Evolutionary conservation across 257 asterid genomes (phyloP).

Genomic region (Scutellaria minor): DNA sequence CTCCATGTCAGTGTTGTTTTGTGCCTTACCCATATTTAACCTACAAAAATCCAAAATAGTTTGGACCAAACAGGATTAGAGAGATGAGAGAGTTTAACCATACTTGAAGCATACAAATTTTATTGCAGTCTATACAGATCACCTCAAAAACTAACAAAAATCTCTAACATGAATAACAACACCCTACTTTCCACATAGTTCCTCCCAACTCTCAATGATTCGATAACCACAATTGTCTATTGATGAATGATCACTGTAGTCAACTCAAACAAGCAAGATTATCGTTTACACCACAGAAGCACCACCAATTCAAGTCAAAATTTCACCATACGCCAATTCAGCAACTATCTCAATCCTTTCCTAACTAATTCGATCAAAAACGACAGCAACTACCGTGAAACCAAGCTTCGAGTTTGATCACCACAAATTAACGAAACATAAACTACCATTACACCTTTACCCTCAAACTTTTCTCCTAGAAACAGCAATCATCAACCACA

Average conservation of each 20-base stretch:
- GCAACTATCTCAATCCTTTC: slow-evolving; percentile 4
- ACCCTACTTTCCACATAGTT: not conserved
- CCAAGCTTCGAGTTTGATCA: slow-evolving; percentile 20
- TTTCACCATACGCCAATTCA: not conserved
- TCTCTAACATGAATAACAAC: slow-evolving; percentile 16
- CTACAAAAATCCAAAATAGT: slow-evolving; percentile 36
- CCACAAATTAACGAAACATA: slow-evolving; percentile 5
- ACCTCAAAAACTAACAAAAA: slow-evolving; percentile 14
- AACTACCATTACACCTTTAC: not conserved
- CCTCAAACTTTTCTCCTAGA: not conserved
- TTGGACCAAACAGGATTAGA: slow-evolving; percentile 3
- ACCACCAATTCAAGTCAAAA: slow-evolving; percentile 21
- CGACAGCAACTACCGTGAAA: not conserved
- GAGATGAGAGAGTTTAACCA: not conserved
- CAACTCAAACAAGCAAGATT: not conserved
- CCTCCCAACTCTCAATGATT: slow-evolving; percentile 4
- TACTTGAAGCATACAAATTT: slow-evolving; percentile 24
- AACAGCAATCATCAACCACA: not conserved
- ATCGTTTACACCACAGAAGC: not conserved
- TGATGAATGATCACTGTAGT: not conserved
- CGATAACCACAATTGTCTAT: slow-evolving; percentile 7
- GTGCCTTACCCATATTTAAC: slow-evolving; percentile 58
- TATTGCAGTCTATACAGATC: slow-evolving; percentile 1
- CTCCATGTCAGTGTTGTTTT: slow-evolving; percentile 59
- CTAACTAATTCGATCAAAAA: slow-evolving; percentile 4